Evolutionary conservation across 129 eudicot species (phyloP).

Genomic region (Flaveria ramosissima): DNA sequence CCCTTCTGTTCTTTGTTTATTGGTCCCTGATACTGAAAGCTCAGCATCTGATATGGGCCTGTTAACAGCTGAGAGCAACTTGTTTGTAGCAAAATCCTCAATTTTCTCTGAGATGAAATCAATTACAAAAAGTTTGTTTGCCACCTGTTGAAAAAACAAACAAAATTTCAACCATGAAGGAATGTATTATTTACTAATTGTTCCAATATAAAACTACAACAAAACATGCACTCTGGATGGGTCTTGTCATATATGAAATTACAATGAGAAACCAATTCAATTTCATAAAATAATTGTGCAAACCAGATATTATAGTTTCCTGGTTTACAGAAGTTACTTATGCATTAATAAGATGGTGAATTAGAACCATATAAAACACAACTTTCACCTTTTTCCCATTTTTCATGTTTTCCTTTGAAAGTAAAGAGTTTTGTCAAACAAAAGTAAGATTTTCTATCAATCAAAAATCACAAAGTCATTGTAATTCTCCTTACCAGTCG

Average conservation of each 20-base stretch:
- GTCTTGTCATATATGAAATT: neutral
- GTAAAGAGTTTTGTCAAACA: constrained; percentile 5
- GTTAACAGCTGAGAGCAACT: constrained; percentile 75
- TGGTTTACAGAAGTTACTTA: neutral
- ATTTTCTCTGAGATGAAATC: constrained; percentile 59
- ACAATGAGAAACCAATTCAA: neutral
- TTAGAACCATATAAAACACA: neutral
- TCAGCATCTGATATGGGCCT: constrained; percentile 43
- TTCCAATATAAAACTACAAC: neutral
- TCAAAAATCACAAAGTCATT: constrained; percentile 15
- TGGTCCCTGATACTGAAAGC: constrained; percentile 34
- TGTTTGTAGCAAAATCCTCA: constrained; percentile 76
- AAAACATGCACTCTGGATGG: neutral
- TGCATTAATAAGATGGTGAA: neutral
- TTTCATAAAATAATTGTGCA: neutral
- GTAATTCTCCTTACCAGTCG: constrained; percentile 61
- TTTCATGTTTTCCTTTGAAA: constrained; percentile 9
- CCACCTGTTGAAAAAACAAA: constrained; percentile 55
- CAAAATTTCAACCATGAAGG: constrained; percentile 9
- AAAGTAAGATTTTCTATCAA: constrained; percentile 9
- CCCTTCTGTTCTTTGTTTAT: constrained; percentile 62
- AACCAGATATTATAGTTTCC: constrained; percentile 9
- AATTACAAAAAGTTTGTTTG: constrained; percentile 82
- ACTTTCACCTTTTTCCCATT: neutral
- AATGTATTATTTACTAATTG: neutral